These are phyloP conservation scores for Colletotrichum gigasporum DNA, from an alignment of 2,329 filamentous ascomycete species.

Conservation along the genomic window DNA sequence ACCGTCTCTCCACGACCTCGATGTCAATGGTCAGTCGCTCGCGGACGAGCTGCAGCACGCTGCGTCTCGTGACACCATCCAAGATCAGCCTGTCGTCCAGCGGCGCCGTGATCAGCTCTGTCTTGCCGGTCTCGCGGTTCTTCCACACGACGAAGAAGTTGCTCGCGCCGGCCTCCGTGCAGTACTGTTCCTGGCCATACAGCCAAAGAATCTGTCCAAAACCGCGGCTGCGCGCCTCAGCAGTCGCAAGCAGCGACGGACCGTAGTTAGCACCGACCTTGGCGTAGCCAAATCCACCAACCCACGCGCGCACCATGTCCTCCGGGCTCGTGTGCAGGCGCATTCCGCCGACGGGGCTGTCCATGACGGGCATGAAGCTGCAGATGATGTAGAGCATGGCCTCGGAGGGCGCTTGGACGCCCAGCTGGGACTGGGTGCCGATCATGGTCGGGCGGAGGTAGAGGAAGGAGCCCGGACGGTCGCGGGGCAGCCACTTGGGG, in stretches of 20 bases:
- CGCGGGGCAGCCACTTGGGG: conserved; percentile 80
- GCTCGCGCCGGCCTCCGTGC: conserved; percentile 90
- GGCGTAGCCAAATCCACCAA: conserved; percentile 89
- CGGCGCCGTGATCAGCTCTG: conserved; percentile 84
- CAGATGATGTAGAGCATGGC: conserved; percentile 90
- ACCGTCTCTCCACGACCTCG: conserved; percentile 83
- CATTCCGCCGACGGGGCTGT: conserved; percentile 65
- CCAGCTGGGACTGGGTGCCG: conserved; percentile 81
- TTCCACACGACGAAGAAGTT: conserved; percentile 93
- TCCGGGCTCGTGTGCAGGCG: conserved; percentile 81
- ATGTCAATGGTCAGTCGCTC: conserved; percentile 67
- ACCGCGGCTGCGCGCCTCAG: conserved; percentile 76
- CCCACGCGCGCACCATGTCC: conserved; percentile 91
- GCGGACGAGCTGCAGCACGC: conserved; percentile 77
- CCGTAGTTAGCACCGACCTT: conserved; percentile 97
- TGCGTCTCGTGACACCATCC: conserved; percentile 87
- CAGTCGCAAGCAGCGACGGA: conserved; percentile 80
- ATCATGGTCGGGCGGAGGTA: conserved; percentile 92
- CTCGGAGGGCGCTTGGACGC: conserved; percentile 81
- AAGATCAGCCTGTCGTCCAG: conserved; percentile 86
- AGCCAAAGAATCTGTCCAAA: conserved; percentile 96
- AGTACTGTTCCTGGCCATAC: conserved; percentile 78
- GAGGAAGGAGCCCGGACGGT: conserved; percentile 74
- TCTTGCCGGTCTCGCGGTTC: conserved; percentile 65
- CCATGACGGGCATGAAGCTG: conserved; percentile 68